Evolutionary conservation across 768 basidiomycete species (phyloP).

Genomic region (Rhizopogon roseolus): DNA sequence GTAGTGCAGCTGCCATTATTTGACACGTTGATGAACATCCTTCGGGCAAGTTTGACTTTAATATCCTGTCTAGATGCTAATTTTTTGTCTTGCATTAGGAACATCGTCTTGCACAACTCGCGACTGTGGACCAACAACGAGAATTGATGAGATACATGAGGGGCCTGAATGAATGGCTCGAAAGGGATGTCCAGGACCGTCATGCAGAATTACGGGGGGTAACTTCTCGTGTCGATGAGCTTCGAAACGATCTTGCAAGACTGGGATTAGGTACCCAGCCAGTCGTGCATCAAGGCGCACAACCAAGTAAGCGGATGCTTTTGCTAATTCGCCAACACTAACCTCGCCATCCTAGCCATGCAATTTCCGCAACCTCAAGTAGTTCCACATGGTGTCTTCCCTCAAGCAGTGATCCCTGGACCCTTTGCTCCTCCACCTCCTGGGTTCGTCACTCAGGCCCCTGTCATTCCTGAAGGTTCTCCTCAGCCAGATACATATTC

Average conservation of each 20-base stretch:
- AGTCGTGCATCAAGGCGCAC: conserved; percentile 18
- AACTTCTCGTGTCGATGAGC: conserved; percentile 51
- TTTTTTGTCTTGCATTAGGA: conserved; percentile 41
- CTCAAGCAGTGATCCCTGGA: conserved; percentile 15
- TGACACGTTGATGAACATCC: conserved; percentile 63
- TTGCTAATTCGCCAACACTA: background rate
- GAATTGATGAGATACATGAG: conserved; percentile 79
- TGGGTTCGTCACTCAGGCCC: conserved; percentile 19
- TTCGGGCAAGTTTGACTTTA: conserved; percentile 43
- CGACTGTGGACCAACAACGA: conserved; percentile 73
- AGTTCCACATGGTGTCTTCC: conserved; percentile 10
- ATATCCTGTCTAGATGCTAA: background rate
- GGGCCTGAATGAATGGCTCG: conserved; percentile 74
- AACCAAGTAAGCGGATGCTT: background rate
- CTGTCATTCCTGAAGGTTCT: conserved; percentile 16
- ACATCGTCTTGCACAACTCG: conserved; percentile 68
- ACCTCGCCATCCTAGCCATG: conserved; percentile 8
- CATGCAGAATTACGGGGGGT: conserved; percentile 69
- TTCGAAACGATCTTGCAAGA: conserved; percentile 40
- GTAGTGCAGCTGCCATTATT: conserved; percentile 63
- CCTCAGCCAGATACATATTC: conserved; percentile 2
- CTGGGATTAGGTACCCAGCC: conserved; percentile 37
- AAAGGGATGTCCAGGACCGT: conserved; percentile 72
- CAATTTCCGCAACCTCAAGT: conserved; percentile 22
- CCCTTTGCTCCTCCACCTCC: conserved; percentile 9